Percentiles rank a stretch among this genome's conserved stretches.
Conservation (phyloP, 192 early-diverging fungal genomes). For the Backusella sp. region DNA sequence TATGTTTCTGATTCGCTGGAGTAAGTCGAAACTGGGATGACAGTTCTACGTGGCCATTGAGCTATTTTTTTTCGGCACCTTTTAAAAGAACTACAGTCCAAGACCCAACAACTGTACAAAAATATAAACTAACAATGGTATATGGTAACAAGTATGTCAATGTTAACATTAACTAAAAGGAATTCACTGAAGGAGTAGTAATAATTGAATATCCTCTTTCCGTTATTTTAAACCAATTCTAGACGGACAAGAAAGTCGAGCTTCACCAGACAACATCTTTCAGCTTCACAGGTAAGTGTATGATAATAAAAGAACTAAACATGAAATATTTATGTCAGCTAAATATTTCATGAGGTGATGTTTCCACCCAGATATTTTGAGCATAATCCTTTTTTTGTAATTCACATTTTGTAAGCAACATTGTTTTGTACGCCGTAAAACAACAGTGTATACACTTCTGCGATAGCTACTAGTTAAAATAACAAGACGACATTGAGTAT, state of each 20-base stretch:
- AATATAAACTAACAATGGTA: neutral
- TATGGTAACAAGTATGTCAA: neutral
- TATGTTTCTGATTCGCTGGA: neutral
- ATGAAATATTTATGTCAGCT: neutral
- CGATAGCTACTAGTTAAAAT: neutral
- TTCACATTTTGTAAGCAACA: neutral
- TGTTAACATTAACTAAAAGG: neutral
- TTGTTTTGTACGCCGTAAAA: too few species aligned
- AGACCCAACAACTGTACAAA: neutral
- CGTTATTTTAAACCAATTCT: neutral
- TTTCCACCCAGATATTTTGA: neutral
- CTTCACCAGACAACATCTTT: neutral
- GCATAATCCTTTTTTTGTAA: too few species aligned
- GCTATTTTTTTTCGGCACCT: neutral
- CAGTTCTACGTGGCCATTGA: neutral
- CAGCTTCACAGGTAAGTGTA: too few species aligned
- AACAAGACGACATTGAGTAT: neutral
- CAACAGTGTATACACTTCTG: too few species aligned
- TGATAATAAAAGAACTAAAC: too few species aligned
- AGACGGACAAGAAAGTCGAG: neutral
- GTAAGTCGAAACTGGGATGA: neutral
- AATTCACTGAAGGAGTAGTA: neutral
- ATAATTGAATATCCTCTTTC: neutral
- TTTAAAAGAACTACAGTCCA: neutral
- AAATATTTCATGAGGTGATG: neutral